phyloP scores from a whole-genome alignment of 495 filamentous ascomycete genomes.

The Aspergillus campestris region DNA sequence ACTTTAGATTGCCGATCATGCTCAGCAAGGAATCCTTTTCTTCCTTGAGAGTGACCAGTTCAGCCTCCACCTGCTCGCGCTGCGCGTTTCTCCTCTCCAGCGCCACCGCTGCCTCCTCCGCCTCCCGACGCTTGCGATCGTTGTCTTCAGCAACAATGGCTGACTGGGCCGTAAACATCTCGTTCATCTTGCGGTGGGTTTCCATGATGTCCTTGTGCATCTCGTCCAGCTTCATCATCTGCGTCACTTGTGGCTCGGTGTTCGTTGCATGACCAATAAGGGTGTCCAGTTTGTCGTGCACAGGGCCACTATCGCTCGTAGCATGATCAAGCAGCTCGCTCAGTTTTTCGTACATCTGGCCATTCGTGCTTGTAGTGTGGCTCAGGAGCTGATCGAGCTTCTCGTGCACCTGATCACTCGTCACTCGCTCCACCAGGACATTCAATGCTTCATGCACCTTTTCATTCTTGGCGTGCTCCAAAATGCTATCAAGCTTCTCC shows the following conservation, averaged over 20 bases:
- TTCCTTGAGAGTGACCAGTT: slow-evolving; percentile 54
- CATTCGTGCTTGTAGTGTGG: slow-evolving; percentile 40
- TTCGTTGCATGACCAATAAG: slow-evolving; percentile 29
- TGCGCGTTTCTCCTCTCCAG: slow-evolving; percentile 72
- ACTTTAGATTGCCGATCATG: slow-evolving; percentile 47
- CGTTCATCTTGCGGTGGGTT: slow-evolving; percentile 78
- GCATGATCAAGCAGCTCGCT: slow-evolving; percentile 57
- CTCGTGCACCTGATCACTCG: slow-evolving; percentile 32
- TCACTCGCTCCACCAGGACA: slow-evolving; percentile 58
- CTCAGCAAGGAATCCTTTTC: slow-evolving; percentile 56
- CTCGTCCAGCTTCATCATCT: slow-evolving; percentile 73
- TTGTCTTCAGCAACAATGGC: slow-evolving; percentile 69
- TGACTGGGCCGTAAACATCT: slow-evolving; percentile 75
- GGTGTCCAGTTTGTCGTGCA: slow-evolving; percentile 60
- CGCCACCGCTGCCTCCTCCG: slow-evolving; percentile 72
- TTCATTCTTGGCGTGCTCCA: slow-evolving; percentile 47
- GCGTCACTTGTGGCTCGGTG: slow-evolving; percentile 37
- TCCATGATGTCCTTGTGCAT: slow-evolving; percentile 83
- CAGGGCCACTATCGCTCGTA: slow-evolving; percentile 46
- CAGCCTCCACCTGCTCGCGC: slow-evolving; percentile 67
- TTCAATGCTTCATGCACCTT: slow-evolving; percentile 75
- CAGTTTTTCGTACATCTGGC: slow-evolving; percentile 41
- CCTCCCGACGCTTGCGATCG: slow-evolving; percentile 68
- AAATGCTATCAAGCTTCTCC: slow-evolving; percentile 77
- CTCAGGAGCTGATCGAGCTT: slow-evolving; percentile 52